phyloP scores from a whole-genome alignment of 768 basidiomycete species.

The Daedaleopsis sinensis region DNA sequence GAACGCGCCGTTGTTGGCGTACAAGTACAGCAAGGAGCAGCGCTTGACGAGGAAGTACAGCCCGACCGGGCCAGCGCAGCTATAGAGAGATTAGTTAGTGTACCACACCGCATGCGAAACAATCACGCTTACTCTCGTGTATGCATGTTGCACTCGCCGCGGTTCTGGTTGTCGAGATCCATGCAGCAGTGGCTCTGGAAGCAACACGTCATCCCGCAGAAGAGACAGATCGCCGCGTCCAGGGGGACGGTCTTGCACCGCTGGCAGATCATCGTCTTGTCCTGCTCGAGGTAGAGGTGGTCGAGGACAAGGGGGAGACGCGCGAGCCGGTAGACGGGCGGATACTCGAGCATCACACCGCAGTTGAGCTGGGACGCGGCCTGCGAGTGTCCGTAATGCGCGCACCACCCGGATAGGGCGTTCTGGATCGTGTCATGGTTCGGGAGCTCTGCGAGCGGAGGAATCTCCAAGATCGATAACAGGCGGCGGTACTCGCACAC shows the following conservation, averaged over 20 bases:
- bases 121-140: slow-evolving; percentile 77
- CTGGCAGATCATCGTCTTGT: slow-evolving; percentile 72
- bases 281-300: slow-evolving; percentile 74
- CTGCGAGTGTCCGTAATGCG: slow-evolving; percentile 83
- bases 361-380: slow-evolving; percentile 79
- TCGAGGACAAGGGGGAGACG: slow-evolving; percentile 83
- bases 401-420: slow-evolving; percentile 88
- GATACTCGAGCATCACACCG: slow-evolving; percentile 80
- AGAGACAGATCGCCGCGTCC: slow-evolving; percentile 89
- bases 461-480: slow-evolving; percentile 74
- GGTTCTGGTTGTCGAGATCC: slow-evolving; percentile 62
- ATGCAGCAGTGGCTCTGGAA: slow-evolving; percentile 92
- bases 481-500: slow-evolving; percentile 81
- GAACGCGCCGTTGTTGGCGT: slow-evolving; percentile 89
- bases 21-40: slow-evolving; percentile 87
- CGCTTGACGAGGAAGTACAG: slow-evolving; percentile 92
- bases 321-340: slow-evolving; percentile 80
- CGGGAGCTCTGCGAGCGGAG: slow-evolving; percentile 76
- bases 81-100: slow-evolving; percentile 33
- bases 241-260: slow-evolving; percentile 78
- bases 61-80: slow-evolving; percentile 89
- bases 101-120: neutral
- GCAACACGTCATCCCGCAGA: slow-evolving; percentile 88
- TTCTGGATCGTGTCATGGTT: slow-evolving; percentile 88
- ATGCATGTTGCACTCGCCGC: slow-evolving; percentile 96